These are phyloP conservation scores for Daldinia bambusicola DNA, from an alignment of 495 filamentous ascomycete species.

Conservation along the genomic window DNA sequence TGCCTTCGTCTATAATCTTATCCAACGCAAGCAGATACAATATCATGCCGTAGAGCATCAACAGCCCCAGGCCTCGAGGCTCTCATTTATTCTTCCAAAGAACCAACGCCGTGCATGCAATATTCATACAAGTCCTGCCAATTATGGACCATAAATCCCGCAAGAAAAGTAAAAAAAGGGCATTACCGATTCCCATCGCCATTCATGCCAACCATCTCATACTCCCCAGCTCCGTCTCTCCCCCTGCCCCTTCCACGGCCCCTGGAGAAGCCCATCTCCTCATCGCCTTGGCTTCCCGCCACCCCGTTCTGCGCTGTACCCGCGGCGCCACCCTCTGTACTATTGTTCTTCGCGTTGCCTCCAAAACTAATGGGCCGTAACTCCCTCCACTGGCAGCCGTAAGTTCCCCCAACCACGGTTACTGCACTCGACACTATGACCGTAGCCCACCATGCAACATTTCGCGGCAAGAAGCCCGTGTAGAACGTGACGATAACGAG, in stretches of 20 bases:
- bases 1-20: background rate
- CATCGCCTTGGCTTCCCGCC: slow-evolving; percentile 48
- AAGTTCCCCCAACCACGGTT: slow-evolving; percentile 81
- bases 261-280: slow-evolving; percentile 62
- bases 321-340: slow-evolving; percentile 25
- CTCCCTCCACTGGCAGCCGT: slow-evolving; percentile 91
- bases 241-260: slow-evolving; percentile 63
- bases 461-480: slow-evolving; percentile 74
- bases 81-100: slow-evolving; percentile 24
- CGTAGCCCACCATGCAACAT: slow-evolving; percentile 87
- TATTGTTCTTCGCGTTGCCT: slow-evolving; percentile 56
- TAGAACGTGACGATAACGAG: slow-evolving; percentile 81
- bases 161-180: background rate
- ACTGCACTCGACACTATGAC: slow-evolving; percentile 74
- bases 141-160: slow-evolving; percentile 1
- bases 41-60: slow-evolving; percentile 8
- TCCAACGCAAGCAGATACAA: slow-evolving; percentile 7
- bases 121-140: slow-evolving; percentile 34
- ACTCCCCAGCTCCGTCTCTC: slow-evolving; percentile 72
- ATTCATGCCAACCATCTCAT: slow-evolving; percentile 77
- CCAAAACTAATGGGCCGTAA: slow-evolving; percentile 90
- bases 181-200: slow-evolving; percentile 26
- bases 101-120: slow-evolving; percentile 41
- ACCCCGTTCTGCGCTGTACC: slow-evolving; percentile 27
- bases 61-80: slow-evolving; percentile 1